Base-by-base conservation (phyloP, 441 rosid species). In the Heliophila coronopifolia region DNA sequence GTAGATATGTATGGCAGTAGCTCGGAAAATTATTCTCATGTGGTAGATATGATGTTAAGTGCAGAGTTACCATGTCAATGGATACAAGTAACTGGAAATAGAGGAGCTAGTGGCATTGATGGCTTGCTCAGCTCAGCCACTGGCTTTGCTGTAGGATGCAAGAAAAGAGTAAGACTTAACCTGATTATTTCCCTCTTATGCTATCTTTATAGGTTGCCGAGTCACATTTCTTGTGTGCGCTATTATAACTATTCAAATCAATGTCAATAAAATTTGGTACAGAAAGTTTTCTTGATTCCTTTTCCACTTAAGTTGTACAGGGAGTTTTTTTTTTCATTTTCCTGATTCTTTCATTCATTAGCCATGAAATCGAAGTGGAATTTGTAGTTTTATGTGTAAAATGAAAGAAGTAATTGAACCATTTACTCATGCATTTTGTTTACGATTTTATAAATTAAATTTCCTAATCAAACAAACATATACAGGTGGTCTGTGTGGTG, bases 41-140 rank as follows among this genome's bases (percentile, higher is more conserved):
- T 57, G 48, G 50, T 68, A 32, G 78, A 78, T 30, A 22, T 41
- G 54, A 35, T 83, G 74, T 67, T 74, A 37, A 63, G 45, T 53
- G 73, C 75, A 43, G 70, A 77, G 23, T 65, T 76, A 43, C 73
- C 77, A 20, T 78, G 68, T 67, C 83, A 74, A 45, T 68, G 84
- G 68, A 73, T 88, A 65, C 76, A 57, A 27, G 95, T 84, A 54
- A 80, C 81, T 63, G 98, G 89, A 71, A 92, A 92, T 67, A 78
- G 96, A 73, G 98, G 98, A 69, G 96, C 96, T 54, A 92, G 98
- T 70, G 98, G 98, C 54, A 92, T 92, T 67, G 98, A 87, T 57
- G 98, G 96, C 60, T 77, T 92, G 80, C 85, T 92, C 45, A 87
- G 98, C 71, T 77, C 96, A 17, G 94, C 96, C 40, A 40, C 76